These are phyloP conservation scores for Eremothecium gossypii DNA, from an alignment of 1,139 yeast species.

Conservation along the genomic window DNA sequence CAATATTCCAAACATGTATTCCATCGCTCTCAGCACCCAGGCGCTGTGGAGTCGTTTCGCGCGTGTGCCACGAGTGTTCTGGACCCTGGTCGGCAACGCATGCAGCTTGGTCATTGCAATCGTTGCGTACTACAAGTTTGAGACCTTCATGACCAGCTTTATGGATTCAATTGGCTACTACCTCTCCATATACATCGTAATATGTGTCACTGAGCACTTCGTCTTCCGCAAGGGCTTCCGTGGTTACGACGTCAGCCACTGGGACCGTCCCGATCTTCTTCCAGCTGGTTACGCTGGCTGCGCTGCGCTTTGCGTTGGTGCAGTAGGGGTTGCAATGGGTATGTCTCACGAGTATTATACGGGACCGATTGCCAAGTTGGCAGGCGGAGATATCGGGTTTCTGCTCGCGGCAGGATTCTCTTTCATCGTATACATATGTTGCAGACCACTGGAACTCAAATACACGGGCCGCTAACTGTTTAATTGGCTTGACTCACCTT, in stretches of 20 bases:
- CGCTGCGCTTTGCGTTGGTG: conserved; percentile 73
- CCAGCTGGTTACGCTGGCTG: conserved; percentile 76
- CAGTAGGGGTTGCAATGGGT: conserved; percentile 76
- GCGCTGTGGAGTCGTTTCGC: conserved; percentile 67
- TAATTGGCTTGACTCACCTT: neutral
- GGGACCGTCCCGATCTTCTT: conserved; percentile 45
- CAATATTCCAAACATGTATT: conserved; percentile 88
- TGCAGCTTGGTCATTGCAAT: conserved; percentile 77
- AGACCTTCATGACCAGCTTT: conserved; percentile 65
- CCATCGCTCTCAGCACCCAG: conserved; percentile 78
- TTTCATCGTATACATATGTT: conserved; percentile 49
- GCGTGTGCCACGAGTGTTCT: conserved; percentile 66
- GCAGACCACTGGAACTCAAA: conserved; percentile 64
- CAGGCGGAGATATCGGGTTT: conserved; percentile 87
- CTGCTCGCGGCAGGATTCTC: conserved; percentile 69
- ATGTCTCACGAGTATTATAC: conserved; percentile 79
- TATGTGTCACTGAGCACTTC: conserved; percentile 69
- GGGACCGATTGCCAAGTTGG: conserved; percentile 55
- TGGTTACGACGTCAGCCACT: conserved; percentile 56
- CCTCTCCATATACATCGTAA: conserved; percentile 74
- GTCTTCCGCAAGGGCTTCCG: conserved; percentile 55
- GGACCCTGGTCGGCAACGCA: conserved; percentile 73
- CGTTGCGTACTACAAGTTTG: conserved; percentile 74
- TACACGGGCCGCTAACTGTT: conserved; percentile 39
- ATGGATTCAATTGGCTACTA: conserved; percentile 89